Evolutionary conservation across 1,139 yeast genomes (phyloP).

Genomic region (Pichia sp.): DNA sequence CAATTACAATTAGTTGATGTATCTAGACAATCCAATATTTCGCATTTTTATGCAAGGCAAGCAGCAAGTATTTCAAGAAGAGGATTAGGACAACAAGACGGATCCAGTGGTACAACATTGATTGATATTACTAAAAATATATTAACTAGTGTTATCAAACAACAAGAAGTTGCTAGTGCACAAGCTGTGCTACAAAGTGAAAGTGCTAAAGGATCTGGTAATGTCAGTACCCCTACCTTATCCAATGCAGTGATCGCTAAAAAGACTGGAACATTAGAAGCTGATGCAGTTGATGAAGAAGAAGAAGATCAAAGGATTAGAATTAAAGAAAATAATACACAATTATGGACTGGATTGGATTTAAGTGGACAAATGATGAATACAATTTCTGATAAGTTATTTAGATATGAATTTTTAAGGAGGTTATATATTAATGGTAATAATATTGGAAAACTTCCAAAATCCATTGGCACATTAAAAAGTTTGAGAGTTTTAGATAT

Average conservation of each 20-base stretch:
- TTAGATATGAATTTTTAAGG: constrained; percentile 79
- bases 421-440: constrained; percentile 85
- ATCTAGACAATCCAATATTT: constrained; percentile 61
- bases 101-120: constrained; percentile 31
- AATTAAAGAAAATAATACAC: constrained; percentile 63
- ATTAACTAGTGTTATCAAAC: constrained; percentile 26
- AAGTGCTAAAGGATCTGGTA: constrained; percentile 10
- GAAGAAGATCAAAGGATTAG: constrained; percentile 73
- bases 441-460: constrained; percentile 62
- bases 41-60: constrained; percentile 88
- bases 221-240: constrained; percentile 15
- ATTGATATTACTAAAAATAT: constrained; percentile 52
- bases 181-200: constrained; percentile 10
- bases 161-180: constrained; percentile 14
- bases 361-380: constrained; percentile 83
- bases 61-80: constrained; percentile 77
- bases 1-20: constrained; percentile 75
- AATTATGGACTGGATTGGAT: constrained; percentile 93
- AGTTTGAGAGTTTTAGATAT: constrained; percentile 80
- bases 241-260: constrained; percentile 18
- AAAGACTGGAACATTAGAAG: constrained; percentile 21
- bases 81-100: constrained; percentile 16
- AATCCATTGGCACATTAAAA: constrained; percentile 59
- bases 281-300: constrained; percentile 61
- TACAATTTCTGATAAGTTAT: constrained; percentile 63